These are phyloP conservation scores for Botrytis squamosa DNA, from an alignment of 2,329 filamentous ascomycete species.

Conservation along the genomic window DNA sequence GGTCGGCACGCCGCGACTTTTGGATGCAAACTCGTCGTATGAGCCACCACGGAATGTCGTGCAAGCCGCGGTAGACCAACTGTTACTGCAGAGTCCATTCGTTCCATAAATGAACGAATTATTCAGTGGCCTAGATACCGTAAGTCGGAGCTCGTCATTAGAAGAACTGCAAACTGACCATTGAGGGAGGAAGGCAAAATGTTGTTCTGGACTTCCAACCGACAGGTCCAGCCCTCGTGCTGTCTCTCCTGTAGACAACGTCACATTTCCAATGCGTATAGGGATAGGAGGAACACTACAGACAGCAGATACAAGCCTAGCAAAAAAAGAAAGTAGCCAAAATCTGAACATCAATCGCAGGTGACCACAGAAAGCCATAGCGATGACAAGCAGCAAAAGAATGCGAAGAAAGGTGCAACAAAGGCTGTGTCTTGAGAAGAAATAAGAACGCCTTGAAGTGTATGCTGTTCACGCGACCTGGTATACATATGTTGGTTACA, in stretches of 20 bases:
- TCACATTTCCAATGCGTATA: slow-evolving; percentile 16
- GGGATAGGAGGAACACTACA: slow-evolving; percentile 11
- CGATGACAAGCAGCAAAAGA: neutral
- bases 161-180: neutral
- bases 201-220: neutral
- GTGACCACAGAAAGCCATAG: neutral
- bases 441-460: neutral
- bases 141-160: neutral
- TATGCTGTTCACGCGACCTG: neutral
- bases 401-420: neutral
- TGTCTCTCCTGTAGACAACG: neutral
- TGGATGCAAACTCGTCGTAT: slow-evolving; percentile 14
- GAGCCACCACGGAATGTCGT: slow-evolving; percentile 6
- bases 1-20: neutral
- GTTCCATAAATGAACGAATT: slow-evolving; percentile 14
- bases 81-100: neutral
- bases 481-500: neutral
- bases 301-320: neutral
- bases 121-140: slow-evolving; percentile 3
- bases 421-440: neutral
- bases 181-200: slow-evolving; percentile 5
- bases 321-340: neutral
- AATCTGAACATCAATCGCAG: neutral
- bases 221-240: neutral
- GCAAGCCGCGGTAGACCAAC: neutral